Base-by-base conservation (phyloP, 306 rosid genomes). In the Medicago arabica region DNA sequence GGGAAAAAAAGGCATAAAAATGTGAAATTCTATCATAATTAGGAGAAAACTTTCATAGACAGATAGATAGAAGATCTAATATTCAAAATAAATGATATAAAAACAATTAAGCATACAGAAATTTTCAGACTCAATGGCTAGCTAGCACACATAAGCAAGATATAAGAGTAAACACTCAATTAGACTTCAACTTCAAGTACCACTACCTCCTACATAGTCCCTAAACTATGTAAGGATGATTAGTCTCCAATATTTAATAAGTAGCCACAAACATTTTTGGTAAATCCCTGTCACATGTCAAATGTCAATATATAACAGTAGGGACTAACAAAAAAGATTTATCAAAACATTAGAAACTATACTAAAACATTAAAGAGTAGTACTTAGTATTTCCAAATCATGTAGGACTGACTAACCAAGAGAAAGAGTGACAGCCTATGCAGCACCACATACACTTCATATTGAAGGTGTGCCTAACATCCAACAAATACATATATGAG, bases 31-130 rank as follows among this genome's bases (percentile, higher is more conserved):
- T 19, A 9, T 6, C 61, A 53, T 53, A 28, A 55, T 55, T 10
- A 55, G 8, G 60, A 54, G 60, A 54, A 10, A 54, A 3, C 34
- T 9, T 19, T 8, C 7, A 55, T 55, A 55, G 34, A 55, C 4
- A 59, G 41, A 55, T 9, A 59, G 40, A 59, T 59, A 25, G 66
- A 59, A 28, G 66, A 60, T 60, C 31, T 14, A 60, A 14, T 31
- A 58, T 11, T 58, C 38, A 21, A 58, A 23, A 1, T 21, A 11
- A 36, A 13, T 21, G 15, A 55, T 55, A 19, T 3, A 55, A 9
- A 54, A 54, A 12, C 31, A 8, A 54, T 54, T 59, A 59, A 13
- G 18, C 65, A 59, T 23, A 7, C 10, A 3, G 67, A 60, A 60
- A 14, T 0, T 28, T 28, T 28, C 63, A 57, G n/a, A 57, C 15